Conservation (phyloP, 306 rosid genomes). For the Trichosanthes cucumerina region DNA sequence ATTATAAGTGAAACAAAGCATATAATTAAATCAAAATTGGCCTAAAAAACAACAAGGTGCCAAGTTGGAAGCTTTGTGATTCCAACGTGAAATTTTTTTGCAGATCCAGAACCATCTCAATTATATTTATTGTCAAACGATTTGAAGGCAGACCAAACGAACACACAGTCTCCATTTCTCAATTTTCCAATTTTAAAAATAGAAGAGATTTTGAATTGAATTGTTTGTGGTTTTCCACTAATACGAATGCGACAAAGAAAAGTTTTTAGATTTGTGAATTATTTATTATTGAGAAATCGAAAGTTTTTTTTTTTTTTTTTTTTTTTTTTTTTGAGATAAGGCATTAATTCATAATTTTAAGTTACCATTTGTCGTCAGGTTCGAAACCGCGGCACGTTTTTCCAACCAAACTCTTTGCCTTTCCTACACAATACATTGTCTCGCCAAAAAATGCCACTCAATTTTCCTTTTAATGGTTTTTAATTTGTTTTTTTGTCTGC, state of each 20-base stretch:
- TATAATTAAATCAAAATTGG: no score
- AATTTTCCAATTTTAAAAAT: neutral
- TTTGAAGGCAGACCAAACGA: neutral
- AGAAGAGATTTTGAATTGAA: neutral
- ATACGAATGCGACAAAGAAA: neutral
- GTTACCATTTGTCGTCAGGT: neutral
- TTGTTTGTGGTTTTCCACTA: neutral
- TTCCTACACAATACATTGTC: no score
- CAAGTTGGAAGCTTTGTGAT: neutral
- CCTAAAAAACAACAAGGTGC: neutral
- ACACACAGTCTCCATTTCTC: neutral
- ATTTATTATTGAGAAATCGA: neutral
- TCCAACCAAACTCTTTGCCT: neutral
- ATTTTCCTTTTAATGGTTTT: neutral
- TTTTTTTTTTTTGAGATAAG: neutral
- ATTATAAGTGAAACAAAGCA: no score
- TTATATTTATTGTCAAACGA: neutral
- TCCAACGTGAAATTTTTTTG: neutral
- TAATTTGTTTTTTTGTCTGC: neutral
- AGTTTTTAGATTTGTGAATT: neutral
- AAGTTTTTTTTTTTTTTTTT: no score
- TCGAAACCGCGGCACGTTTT: neutral
- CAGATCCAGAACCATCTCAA: neutral
- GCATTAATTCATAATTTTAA: neutral
- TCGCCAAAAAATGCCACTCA: no score